Percentiles rank a stretch among this genome's conserved stretches.
Conservation (phyloP, 345 rosid genomes). For the Isatis tinctoria region DNA sequence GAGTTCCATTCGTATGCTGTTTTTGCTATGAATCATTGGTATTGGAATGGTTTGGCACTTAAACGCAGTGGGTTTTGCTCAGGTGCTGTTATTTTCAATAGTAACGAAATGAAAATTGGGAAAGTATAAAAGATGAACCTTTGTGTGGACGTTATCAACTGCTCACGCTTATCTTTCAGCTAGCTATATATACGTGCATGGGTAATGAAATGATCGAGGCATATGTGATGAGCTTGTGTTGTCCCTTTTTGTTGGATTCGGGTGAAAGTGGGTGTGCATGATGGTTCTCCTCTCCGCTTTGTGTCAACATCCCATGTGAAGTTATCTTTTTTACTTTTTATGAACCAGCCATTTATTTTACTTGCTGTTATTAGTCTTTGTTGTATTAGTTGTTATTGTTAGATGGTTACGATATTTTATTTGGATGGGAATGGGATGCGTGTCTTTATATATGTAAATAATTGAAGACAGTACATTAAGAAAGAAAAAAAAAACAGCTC, state of each 20-base stretch:
- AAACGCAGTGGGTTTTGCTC: neutral
- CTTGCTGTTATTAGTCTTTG: neutral
- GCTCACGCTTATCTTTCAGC: neutral
- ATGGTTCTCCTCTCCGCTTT: slow-evolving; percentile 3
- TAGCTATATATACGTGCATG: neutral
- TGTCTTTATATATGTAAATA: neutral
- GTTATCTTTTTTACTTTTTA: neutral
- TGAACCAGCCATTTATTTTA: neutral
- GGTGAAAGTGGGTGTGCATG: slow-evolving; percentile 10
- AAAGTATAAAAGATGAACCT: neutral
- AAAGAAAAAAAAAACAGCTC: neutral
- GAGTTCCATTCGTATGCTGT: slow-evolving; percentile 17
- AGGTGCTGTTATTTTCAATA: neutral
- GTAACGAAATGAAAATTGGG: neutral
- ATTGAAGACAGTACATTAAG: neutral
- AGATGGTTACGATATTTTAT: no score
- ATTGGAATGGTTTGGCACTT: neutral
- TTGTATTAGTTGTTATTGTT: no score
- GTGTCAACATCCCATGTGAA: slow-evolving; percentile 22
- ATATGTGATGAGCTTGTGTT: neutral
- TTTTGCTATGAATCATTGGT: slow-evolving; percentile 4
- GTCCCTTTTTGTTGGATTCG: slow-evolving; percentile 5
- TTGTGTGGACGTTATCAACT: neutral
- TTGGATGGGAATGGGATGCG: neutral
- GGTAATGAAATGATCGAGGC: slow-evolving; percentile 3